phyloP scores from a whole-genome alignment of 2,329 filamentous ascomycete genomes.

The Fusarium zealandicum region DNA sequence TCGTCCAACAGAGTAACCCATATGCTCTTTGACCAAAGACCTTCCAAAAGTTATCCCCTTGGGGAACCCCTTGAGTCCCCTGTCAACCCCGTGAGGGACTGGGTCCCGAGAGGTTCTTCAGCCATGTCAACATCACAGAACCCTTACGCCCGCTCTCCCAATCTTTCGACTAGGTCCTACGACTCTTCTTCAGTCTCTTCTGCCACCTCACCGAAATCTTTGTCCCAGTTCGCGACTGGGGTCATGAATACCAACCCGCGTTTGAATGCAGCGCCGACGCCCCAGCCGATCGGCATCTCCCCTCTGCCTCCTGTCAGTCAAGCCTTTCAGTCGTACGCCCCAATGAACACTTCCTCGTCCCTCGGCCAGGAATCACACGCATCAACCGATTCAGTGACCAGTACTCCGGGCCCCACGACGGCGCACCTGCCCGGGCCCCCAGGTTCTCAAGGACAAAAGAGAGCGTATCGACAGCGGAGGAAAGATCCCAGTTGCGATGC shows the following conservation, averaged over 20 bases:
- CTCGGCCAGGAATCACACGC: conserved; percentile 67
- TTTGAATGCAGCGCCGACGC: conserved; percentile 56
- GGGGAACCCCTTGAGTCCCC: conserved; percentile 31
- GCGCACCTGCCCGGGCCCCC: conserved; percentile 50
- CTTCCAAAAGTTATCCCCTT: conserved; percentile 25
- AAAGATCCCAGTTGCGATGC: conserved; percentile 99
- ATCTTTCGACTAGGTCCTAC: conserved; percentile 67
- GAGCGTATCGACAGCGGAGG: conserved; percentile 90
- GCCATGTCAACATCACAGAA: conserved; percentile 64
- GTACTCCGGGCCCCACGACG: conserved; percentile 56
- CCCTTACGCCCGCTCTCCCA: conserved; percentile 67
- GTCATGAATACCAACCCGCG: conserved; percentile 61
- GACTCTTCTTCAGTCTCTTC: conserved; percentile 70
- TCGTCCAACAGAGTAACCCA: conserved; percentile 34
- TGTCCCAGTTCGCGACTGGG: conserved; percentile 59
- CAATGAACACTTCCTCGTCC: conserved; percentile 56
- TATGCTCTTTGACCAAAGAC: conserved; percentile 38
- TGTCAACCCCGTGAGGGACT: conserved; percentile 23
- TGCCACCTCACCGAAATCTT: conserved; percentile 64
- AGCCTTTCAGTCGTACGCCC: conserved; percentile 62
- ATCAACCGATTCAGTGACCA: conserved; percentile 64
- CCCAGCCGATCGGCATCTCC: conserved; percentile 62
- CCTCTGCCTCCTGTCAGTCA: conserved; percentile 57
- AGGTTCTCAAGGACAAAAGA: conserved; percentile 75
- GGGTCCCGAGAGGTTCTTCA: conserved; percentile 24